Evolutionary conservation across 2,329 filamentous ascomycete species (phyloP), one percentile per base, ranked within the genome.

Genomic region (Colletotrichum zoysiae): DNA sequence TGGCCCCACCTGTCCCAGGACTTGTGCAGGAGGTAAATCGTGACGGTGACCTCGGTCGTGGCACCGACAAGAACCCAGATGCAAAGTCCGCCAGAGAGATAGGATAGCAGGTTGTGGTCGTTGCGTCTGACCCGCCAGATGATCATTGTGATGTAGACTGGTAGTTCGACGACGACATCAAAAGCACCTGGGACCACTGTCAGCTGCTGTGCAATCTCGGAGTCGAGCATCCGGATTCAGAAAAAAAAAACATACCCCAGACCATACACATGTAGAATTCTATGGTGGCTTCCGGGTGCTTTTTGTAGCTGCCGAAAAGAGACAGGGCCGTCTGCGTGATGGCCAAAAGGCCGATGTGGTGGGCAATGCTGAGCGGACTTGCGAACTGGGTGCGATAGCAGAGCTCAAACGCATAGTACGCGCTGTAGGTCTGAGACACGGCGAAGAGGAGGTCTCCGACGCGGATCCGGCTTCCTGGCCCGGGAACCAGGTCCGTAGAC

Each of bases 341-440:
- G 55, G 72, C 61, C 40, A 74, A 30, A 1, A 74, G 69, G 1
- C 74, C 74, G 23, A 74, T 68, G 5, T 74, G 74, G 23, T 74
- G 74, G 4, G 74, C 74, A 16, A 75, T 67, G 26, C 65, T 70
- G 5, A 75, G 65, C 3, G 67, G 50, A n/a, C 73, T 74, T 20
- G 74, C 72, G 35, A 74, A 75, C 12, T 63, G 57, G 16, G 71
- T 67, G 56, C 74, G 73, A 30, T 63, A 75, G 30, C 63, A 70
- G 5, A 75, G 63, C 51, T 75, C 74, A 55, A 75, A 75, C 14
- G 74, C 65, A 48, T 75, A 75, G 59, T 75, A 75, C 8, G 64
- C 73, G 63, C 65, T 67, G 65, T 75, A 74, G 1, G 73, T 53
- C 50, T 75, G 73, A 1, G 65, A 57, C 0, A 74, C 23, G 1